Conservation (phyloP, 495 filamentous ascomycete species). For the Penicillium desertorum region DNA sequence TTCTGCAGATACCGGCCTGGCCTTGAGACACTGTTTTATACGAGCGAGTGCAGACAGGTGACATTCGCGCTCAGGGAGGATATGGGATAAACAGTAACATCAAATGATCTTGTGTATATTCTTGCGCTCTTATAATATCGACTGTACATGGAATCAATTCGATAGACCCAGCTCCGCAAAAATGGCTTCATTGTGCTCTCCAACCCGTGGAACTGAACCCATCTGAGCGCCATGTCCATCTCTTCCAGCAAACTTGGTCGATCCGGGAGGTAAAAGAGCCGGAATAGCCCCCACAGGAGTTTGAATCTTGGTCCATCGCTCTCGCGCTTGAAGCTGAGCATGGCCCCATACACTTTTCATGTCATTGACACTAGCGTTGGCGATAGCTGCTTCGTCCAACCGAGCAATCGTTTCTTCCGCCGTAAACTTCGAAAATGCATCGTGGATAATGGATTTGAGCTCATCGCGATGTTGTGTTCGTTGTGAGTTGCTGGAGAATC, state of each 20-base stretch:
- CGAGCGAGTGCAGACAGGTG: too few species aligned
- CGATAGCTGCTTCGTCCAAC: slow-evolving; percentile 40
- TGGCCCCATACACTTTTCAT: slow-evolving; percentile 52
- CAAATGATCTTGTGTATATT: neutral
- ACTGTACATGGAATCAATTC: neutral
- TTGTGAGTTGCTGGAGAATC: slow-evolving; percentile 39
- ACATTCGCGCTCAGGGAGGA: too few species aligned
- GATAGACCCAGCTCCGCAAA: slow-evolving; percentile 34
- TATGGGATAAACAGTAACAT: neutral
- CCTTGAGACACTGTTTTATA: too few species aligned
- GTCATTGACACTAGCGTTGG: slow-evolving; percentile 52
- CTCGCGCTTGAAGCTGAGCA: slow-evolving; percentile 44
- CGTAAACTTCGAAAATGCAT: slow-evolving; percentile 30
- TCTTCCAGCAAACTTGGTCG: slow-evolving; percentile 18
- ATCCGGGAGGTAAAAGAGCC: slow-evolving; percentile 46
- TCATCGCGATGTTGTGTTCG: slow-evolving; percentile 35
- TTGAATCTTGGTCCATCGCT: slow-evolving; percentile 47
- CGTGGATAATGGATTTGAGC: slow-evolving; percentile 34
- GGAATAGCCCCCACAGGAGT: slow-evolving; percentile 42
- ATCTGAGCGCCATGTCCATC: slow-evolving; percentile 28
- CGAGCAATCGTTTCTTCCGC: slow-evolving; percentile 31
- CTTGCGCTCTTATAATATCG: neutral
- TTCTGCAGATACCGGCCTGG: too few species aligned
- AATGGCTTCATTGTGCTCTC: slow-evolving; percentile 45
- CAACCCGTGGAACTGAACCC: slow-evolving; percentile 39